Percentiles rank a stretch among this genome's conserved stretches.
Conservation (phyloP, 228 moss, liverwort and hornwort species). For the Sphagnum magellanicum region DNA sequence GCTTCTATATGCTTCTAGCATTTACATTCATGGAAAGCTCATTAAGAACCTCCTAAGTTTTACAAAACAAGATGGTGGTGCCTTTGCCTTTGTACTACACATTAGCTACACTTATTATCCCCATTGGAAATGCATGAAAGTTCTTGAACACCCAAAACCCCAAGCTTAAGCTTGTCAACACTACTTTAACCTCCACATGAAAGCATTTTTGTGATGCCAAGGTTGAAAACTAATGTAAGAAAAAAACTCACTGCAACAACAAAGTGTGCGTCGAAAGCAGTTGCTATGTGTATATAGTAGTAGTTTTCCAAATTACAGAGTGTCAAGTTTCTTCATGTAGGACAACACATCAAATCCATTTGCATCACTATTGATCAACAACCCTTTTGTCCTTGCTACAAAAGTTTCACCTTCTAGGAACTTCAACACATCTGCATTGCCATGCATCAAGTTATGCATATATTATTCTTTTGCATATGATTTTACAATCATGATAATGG, state of each 20-base stretch:
- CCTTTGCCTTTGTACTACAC: constrained; percentile 83
- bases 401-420: constrained; percentile 60
- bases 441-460: constrained; percentile 23
- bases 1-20: too few species aligned
- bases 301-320: constrained; percentile 61
- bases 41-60: too few species aligned
- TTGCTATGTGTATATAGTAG: constrained; percentile 45
- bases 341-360: constrained; percentile 42
- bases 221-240: too few species aligned
- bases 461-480: constrained; percentile 23
- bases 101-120: constrained; percentile 68
- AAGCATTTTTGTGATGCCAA: background rate
- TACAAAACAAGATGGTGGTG: background rate
- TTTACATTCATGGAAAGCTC: too few species aligned
- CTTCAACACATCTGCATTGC: constrained; percentile 31
- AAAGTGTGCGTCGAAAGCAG: constrained; percentile 81
- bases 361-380: background rate
- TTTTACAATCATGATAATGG: constrained; percentile 59
- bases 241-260: constrained; percentile 50
- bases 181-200: background rate
- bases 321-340: constrained; percentile 47
- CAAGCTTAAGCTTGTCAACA: too few species aligned
- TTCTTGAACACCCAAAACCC: constrained; percentile 29
- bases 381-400: constrained; percentile 17
- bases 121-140: constrained; percentile 58